Conservation (phyloP, 2,329 filamentous ascomycete species). For the Pseudogymnoascus sp. region DNA sequence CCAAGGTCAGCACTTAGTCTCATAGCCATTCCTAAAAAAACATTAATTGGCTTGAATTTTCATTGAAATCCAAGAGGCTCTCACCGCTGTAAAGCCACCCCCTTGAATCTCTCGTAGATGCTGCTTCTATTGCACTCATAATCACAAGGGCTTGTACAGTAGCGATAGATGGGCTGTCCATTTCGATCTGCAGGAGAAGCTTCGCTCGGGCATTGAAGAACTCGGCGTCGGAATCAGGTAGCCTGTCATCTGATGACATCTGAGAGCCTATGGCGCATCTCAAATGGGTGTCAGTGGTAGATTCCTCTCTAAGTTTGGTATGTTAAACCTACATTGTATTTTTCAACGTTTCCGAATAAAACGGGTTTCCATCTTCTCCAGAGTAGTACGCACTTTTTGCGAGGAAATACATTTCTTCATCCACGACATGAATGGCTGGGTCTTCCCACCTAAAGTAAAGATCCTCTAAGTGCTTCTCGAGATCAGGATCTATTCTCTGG, state of each 20-base stretch:
- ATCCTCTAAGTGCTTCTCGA: slow-evolving; percentile 10
- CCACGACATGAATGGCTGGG: slow-evolving; percentile 13
- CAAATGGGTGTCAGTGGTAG: not conserved
- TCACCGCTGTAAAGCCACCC: slow-evolving; percentile 39
- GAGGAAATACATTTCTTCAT: slow-evolving; percentile 11
- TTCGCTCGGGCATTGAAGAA: slow-evolving; percentile 37
- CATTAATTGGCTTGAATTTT: not conserved
- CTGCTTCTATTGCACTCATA: slow-evolving; percentile 36
- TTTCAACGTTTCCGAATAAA: slow-evolving; percentile 11
- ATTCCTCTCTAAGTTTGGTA: not conserved
- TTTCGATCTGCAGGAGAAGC: slow-evolving; percentile 36
- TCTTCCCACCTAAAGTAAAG: slow-evolving; percentile 15
- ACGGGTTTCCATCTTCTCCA: slow-evolving; percentile 8
- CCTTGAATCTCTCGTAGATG: slow-evolving; percentile 34
- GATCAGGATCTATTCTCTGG: not conserved
- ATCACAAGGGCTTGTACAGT: slow-evolving; percentile 39
- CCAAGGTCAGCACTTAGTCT: slow-evolving; percentile 13
- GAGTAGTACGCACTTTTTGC: not conserved
- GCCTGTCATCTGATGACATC: not conserved
- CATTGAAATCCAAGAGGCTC: not conserved
- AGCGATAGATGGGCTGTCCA: slow-evolving; percentile 39
- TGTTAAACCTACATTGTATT: slow-evolving; percentile 13
- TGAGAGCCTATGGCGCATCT: not conserved
- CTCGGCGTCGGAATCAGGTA: slow-evolving; percentile 24
- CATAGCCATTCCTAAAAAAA: slow-evolving; percentile 12